Conservation (phyloP, 163 green algal genomes). For the Scenedesmus sp. region DNA sequence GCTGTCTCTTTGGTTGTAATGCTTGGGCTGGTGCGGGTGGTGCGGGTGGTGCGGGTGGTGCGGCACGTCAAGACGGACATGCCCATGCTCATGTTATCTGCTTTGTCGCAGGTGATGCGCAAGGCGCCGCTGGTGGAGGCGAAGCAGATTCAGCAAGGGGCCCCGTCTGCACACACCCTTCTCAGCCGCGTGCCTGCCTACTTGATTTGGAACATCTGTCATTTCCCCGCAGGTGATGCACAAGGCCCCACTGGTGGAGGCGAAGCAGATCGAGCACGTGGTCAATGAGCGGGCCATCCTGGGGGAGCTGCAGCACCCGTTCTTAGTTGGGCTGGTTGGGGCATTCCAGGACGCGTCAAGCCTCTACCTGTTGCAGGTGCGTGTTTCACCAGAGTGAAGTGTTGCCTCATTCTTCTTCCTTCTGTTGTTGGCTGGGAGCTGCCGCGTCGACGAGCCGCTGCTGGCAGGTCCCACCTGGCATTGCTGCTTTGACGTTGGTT, state of each 20-base stretch:
- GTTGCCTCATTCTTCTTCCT: too few relatives aligned
- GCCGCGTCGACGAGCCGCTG: too few relatives aligned
- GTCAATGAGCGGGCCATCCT: slow-evolving; percentile 83
- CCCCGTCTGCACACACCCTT: not conserved
- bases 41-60: slow-evolving; percentile 46
- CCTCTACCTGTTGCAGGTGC: slow-evolving; percentile 82
- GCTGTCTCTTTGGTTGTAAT: too few relatives aligned
- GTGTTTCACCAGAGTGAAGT: too few relatives aligned
- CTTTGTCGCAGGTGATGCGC: not conserved
- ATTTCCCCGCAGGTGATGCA: slow-evolving; percentile 64
- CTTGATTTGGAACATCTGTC: too few relatives aligned
- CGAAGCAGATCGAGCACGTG: slow-evolving; percentile 86
- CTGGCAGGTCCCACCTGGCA: too few relatives aligned
- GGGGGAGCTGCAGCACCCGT: slow-evolving; percentile 69
- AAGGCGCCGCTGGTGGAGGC: too few relatives aligned
- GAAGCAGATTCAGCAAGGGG: not conserved
- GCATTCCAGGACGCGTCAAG: slow-evolving; percentile 79
- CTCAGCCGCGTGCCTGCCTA: too few relatives aligned
- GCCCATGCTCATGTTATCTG: too few relatives aligned
- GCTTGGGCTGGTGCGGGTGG: slow-evolving; percentile 67
- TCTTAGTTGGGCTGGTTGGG: slow-evolving; percentile 75
- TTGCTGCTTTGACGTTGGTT: too few relatives aligned
- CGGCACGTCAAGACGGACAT: slow-evolving; percentile 68
- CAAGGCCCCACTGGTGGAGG: slow-evolving; percentile 80
- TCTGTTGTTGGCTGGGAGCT: too few relatives aligned